Evolutionary conservation across 1,139 yeast species (phyloP).

Genomic region (Sugiyamaella paludigena): DNA sequence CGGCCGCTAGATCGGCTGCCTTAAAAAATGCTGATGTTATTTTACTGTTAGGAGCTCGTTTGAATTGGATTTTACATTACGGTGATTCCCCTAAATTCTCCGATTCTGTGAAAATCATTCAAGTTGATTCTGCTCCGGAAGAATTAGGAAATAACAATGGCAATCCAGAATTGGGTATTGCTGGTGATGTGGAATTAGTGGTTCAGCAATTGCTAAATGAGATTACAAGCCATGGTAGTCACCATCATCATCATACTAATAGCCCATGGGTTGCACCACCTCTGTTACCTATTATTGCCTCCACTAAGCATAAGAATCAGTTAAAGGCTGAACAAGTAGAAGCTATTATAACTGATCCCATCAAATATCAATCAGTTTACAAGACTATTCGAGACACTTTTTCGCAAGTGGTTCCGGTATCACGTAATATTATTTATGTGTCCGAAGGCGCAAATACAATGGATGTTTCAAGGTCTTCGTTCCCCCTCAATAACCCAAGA

Average conservation of each 20-base stretch:
- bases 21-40: constrained; percentile 55
- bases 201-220: constrained; percentile 38
- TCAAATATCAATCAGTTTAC: constrained; percentile 55
- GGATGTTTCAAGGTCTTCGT: constrained; percentile 62
- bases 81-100: constrained; percentile 56
- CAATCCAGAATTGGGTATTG: constrained; percentile 42
- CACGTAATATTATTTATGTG: constrained; percentile 43
- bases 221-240: constrained; percentile 15
- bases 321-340: constrained; percentile 37
- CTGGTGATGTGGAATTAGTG: constrained; percentile 51
- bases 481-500: constrained; percentile 52
- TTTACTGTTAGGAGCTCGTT: constrained; percentile 56
- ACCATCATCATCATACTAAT: too few species aligned
- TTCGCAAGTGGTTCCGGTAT: constrained; percentile 26
- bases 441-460: constrained; percentile 71
- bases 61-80: constrained; percentile 67
- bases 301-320: constrained; percentile 41
- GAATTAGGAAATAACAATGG: constrained; percentile 50
- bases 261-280: constrained; percentile 36
- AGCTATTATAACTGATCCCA: constrained; percentile 30
- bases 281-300: constrained; percentile 34
- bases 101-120: constrained; percentile 47
- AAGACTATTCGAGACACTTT: constrained; percentile 45
- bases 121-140: constrained; percentile 53
- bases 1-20: constrained; percentile 59